A percentile compares a stretch with the other conserved stretches of the same genome.
Evolutionary conservation across 2,329 filamentous ascomycete species (phyloP).

Genomic region (Pseudocercospora eumusae): DNA sequence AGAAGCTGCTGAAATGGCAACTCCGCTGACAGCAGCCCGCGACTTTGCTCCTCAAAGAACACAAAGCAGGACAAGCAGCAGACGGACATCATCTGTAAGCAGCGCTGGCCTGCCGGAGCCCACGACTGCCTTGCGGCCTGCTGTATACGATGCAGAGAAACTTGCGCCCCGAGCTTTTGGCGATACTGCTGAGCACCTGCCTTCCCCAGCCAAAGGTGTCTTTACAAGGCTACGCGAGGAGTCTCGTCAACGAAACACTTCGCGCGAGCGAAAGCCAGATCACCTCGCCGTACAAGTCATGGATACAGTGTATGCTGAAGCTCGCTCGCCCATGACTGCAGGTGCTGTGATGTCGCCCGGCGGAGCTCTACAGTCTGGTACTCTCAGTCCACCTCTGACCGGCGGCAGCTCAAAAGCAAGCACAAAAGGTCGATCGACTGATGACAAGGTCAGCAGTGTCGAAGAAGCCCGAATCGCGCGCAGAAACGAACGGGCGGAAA

Average conservation of each 20-base stretch:
- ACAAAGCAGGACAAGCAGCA: constrained; percentile 17
- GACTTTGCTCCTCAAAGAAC: constrained; percentile 35
- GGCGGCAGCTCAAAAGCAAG: constrained; percentile 56
- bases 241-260: constrained; percentile 65
- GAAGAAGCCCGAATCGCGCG: constrained; percentile 62
- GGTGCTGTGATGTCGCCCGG: constrained; percentile 13
- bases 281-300: constrained; percentile 58
- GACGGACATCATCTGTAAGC: constrained; percentile 31
- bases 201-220: constrained; percentile 67
- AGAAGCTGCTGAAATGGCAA: constrained; percentile 59
- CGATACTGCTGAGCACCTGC: constrained; percentile 53
- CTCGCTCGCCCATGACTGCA: constrained; percentile 24
- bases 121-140: constrained; percentile 32
- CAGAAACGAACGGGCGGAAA: constrained; percentile 42
- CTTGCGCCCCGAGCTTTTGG: constrained; percentile 21
- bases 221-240: constrained; percentile 64
- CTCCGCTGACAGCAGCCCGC: constrained; percentile 65
- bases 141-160: constrained; percentile 23
- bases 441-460: constrained; percentile 83
- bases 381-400: constrained; percentile 40
- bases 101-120: constrained; percentile 30
- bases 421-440: constrained; percentile 66
- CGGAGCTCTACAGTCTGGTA: constrained; percentile 2
- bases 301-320: constrained; percentile 44
- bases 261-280: constrained; percentile 75